Evolutionary conservation across 305 asterid species (phyloP).

Genomic region (Petunia hybrid): DNA sequence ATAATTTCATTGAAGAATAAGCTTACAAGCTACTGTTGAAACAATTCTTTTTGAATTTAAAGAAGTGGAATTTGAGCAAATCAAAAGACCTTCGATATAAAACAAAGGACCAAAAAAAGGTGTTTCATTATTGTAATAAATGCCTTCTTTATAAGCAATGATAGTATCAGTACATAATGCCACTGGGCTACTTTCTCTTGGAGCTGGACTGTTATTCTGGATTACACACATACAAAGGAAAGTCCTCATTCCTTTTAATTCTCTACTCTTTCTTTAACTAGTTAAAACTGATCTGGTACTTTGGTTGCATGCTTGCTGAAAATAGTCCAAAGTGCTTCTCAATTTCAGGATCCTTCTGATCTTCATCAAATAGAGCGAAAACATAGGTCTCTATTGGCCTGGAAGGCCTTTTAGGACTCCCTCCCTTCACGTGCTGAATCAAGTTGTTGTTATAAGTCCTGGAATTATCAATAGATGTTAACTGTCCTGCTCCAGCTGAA

Average conservation of each 20-base stretch:
- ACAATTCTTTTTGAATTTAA: not conserved
- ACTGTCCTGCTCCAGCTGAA: slow-evolving; percentile 50
- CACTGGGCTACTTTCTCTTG: not conserved
- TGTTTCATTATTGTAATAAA: not conserved
- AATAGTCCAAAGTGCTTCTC: slow-evolving; percentile 66
- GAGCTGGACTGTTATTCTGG: no score
- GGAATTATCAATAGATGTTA: slow-evolving; percentile 48
- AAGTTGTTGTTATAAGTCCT: slow-evolving; percentile 50
- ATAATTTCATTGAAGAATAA: not conserved
- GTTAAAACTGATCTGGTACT: slow-evolving; percentile 50
- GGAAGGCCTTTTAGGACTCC: slow-evolving; percentile 64
- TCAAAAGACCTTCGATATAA: not conserved
- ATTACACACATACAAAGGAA: not conserved
- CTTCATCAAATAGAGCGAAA: slow-evolving; percentile 61
- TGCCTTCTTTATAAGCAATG: not conserved
- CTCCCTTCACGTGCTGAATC: slow-evolving; percentile 44
- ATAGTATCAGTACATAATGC: not conserved
- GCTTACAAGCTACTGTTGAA: not conserved
- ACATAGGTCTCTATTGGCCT: slow-evolving; percentile 57
- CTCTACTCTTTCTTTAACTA: slow-evolving; percentile 12
- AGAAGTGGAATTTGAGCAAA: not conserved
- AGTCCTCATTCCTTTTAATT: not conserved
- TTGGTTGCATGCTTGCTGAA: slow-evolving; percentile 45
- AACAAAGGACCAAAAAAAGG: not conserved
- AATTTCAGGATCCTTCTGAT: slow-evolving; percentile 43